phyloP scores from a whole-genome alignment of 2,329 filamentous ascomycete genomes.

The Camptophora hylomeconis region DNA sequence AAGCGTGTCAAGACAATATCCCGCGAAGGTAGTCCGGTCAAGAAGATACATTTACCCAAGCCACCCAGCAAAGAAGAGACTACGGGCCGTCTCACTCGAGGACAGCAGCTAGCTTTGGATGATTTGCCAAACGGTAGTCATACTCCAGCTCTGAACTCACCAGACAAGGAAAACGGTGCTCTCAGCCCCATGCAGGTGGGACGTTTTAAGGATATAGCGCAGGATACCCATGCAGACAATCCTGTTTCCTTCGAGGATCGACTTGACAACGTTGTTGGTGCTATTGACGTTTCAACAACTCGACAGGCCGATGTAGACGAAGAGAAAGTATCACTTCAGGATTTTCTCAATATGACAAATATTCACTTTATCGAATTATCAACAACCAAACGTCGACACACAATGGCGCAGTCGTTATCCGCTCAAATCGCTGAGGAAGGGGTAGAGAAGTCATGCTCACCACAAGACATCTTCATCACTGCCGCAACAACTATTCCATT shows the following conservation, averaged over 20 bases:
- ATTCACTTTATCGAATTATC: conserved; percentile 98
- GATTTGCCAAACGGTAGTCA: conserved; percentile 20
- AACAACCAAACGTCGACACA: conserved; percentile 87
- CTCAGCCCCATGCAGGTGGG: conserved; percentile 45
- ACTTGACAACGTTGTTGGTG: conserved; percentile 19
- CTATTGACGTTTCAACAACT: conserved; percentile 14
- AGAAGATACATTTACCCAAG: conserved; percentile 56
- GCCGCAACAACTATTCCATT: conserved; percentile 85
- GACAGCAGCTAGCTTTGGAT: conserved; percentile 30
- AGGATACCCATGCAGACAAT: conserved; percentile 7
- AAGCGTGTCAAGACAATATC: conserved; percentile 53
- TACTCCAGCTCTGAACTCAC: conserved; percentile 34
- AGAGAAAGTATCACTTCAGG: conserved; percentile 67
- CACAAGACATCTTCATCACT: conserved; percentile 42
- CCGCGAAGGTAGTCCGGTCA: conserved; percentile 61
- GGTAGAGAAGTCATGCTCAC: conserved; percentile 34
- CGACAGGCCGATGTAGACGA: conserved; percentile 22
- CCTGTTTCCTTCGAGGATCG: conserved; percentile 19
- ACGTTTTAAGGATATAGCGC: conserved; percentile 40
- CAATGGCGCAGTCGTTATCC: conserved; percentile 32
- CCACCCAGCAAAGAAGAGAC: conserved; percentile 56
- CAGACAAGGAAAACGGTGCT: conserved; percentile 29
- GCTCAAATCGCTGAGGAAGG: conserved; percentile 5
- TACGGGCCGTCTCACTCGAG: conserved; percentile 39
- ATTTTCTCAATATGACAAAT: conserved; percentile 88